phyloP scores from a whole-genome alignment of 345 rosid species.

The Fremontodendron californicum region DNA sequence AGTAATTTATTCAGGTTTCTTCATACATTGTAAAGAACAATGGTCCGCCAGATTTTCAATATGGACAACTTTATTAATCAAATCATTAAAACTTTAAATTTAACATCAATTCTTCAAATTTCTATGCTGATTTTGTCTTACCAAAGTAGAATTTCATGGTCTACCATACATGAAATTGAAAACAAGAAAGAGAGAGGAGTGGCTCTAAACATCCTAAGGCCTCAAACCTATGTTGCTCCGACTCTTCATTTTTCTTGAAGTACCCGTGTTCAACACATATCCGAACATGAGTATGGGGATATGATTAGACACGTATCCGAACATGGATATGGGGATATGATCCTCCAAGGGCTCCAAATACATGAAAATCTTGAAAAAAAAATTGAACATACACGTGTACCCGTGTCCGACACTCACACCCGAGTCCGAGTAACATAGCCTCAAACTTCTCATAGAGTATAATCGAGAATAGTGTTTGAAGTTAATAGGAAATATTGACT shows the following conservation, averaged over 20 bases:
- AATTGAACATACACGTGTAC: too few relatives aligned
- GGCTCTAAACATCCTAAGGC: background rate
- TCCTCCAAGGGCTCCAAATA: too few relatives aligned
- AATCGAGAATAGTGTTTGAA: background rate
- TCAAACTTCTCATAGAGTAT: background rate
- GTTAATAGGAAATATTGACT: background rate
- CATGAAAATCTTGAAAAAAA: too few relatives aligned
- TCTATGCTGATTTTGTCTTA: background rate
- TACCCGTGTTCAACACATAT: too few relatives aligned
- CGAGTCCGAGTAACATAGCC: too few relatives aligned
- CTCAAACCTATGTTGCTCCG: too few relatives aligned
- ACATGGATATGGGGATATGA: too few relatives aligned
- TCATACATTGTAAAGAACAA: background rate
- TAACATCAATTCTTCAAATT: background rate
- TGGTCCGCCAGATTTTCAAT: background rate
- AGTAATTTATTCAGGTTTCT: background rate
- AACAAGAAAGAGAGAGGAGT: background rate
- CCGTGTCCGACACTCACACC: too few relatives aligned
- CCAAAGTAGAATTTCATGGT: background rate
- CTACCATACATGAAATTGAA: background rate
- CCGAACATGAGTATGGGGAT: too few relatives aligned
- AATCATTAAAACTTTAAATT: background rate
- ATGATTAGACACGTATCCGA: too few relatives aligned
- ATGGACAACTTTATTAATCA: background rate
- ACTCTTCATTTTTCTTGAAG: too few relatives aligned